Evolutionary conservation across 306 rosid genomes (phyloP).

Genomic region (Trifolium repens): DNA sequence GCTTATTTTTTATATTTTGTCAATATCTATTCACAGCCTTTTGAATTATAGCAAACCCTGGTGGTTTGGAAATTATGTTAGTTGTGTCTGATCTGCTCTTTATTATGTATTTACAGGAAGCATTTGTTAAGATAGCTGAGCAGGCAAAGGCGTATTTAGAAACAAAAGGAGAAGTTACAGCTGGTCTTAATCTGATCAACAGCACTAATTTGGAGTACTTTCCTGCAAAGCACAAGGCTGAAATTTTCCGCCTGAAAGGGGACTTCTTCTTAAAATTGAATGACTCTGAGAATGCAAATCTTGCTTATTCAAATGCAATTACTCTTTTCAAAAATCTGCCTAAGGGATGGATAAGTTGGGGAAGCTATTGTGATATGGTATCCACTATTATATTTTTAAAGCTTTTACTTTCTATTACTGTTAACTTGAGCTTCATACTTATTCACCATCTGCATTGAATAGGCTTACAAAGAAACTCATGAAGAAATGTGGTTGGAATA

Average conservation of each 20-base stretch:
- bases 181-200: slow-evolving; percentile 84
- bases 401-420: slow-evolving; percentile 36
- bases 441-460: slow-evolving; percentile 37
- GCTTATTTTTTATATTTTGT: slow-evolving; percentile 9
- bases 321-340: slow-evolving; percentile 88
- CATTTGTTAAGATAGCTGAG: slow-evolving; percentile 95
- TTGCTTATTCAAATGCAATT: slow-evolving; percentile 82
- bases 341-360: slow-evolving; percentile 99
- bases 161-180: slow-evolving; percentile 85
- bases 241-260: slow-evolving; percentile 87
- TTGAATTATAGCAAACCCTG: slow-evolving; percentile 20
- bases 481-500: slow-evolving; percentile 98
- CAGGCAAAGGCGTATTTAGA: slow-evolving; percentile 94
- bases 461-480: slow-evolving; percentile 89
- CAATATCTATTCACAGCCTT: slow-evolving; percentile 7
- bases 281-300: slow-evolving; percentile 83
- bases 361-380: slow-evolving; percentile 97
- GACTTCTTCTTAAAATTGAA: slow-evolving; percentile 83
- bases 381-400: slow-evolving; percentile 33
- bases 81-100: slow-evolving; percentile 44
- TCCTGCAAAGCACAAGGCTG: slow-evolving; percentile 93
- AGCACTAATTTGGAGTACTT: slow-evolving; percentile 95
- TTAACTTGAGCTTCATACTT: slow-evolving; percentile 37
- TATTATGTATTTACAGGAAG: slow-evolving; percentile 75
- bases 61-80: slow-evolving; percentile 21